Evolutionary conservation across 2,329 filamentous ascomycete species (phyloP), one percentile per base, ranked within the genome.

Genomic region (Colletotrichum liaoningense): DNA sequence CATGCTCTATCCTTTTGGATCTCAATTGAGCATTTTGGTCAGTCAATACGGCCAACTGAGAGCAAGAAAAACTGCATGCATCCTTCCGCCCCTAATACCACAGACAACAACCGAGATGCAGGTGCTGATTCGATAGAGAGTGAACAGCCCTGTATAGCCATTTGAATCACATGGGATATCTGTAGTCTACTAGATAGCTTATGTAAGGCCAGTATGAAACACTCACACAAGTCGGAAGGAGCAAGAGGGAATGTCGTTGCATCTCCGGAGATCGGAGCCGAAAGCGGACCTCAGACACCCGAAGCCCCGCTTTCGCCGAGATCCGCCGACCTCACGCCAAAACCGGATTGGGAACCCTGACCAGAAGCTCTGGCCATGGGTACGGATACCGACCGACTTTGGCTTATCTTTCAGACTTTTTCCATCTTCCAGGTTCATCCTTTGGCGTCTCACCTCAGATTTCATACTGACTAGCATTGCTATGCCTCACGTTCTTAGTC

Each of bases 251-350:
- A 30, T 49, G 3, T 5, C 7, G 3, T 65, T 28, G 3, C 6
- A 63, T 42, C 60, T 57, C 60, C 67, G 60, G 65, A 35, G 5
- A 70, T 62, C 70, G 70, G 70, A 73, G 70, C 70, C 70, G 70
- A 66, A 58, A 70, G 67, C 60, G 67, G 70, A 58, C 55, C 28
- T 35, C 14, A 26, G 16, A 22, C 28, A 59, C 49, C 55, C 55
- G 66, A 60, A 4, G 42, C 24, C 70, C 70, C 66, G 54, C 59
- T 30, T 26, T 57, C 14, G 24, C 57, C 46, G 57, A 65, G 38
- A 57, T 30, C 38, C 49, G 16, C 49, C 28, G 63, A 24, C 8
- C 12, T 22, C n/a, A 26, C 16, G 46, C 63, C 46, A 56, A 22
- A 57, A 49, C 57, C 64, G 3, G 54, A 72, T 63, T 57, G 16